These are phyloP conservation scores for Leccinum subrobustum DNA, from an alignment of 1,284 basidiomycete genomes.

Conservation along the genomic window DNA sequence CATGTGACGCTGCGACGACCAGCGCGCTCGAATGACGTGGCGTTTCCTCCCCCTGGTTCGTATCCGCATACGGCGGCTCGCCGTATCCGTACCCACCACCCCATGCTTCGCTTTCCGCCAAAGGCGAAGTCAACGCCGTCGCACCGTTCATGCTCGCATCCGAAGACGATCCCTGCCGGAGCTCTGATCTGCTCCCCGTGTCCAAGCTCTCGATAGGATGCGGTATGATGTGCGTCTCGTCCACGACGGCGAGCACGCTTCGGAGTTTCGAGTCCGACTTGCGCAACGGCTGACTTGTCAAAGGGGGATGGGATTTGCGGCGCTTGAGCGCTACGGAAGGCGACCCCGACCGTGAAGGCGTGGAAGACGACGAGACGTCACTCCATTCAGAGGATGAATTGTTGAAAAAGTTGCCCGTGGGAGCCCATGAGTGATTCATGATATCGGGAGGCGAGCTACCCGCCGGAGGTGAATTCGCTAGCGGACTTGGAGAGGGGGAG, in stretches of 20 bases:
- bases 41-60: constrained; percentile 42
- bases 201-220: constrained; percentile 19
- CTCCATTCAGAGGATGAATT: constrained; percentile 53
- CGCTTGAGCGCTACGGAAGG: constrained; percentile 46
- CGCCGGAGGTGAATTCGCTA: constrained; percentile 44
- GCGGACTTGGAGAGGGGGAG: constrained; percentile 49
- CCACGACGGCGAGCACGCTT: constrained; percentile 61
- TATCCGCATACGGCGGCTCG: constrained; percentile 37
- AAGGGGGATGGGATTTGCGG: constrained; percentile 50
- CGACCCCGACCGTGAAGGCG: constrained; percentile 38
- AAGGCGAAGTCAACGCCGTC: background rate
- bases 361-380: constrained; percentile 41
- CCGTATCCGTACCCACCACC: constrained; percentile 40
- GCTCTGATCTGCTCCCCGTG: constrained; percentile 14
- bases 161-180: constrained; percentile 11
- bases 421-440: constrained; percentile 38
- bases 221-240: constrained; percentile 43
- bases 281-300: constrained; percentile 40
- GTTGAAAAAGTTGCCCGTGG: constrained; percentile 40
- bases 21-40: constrained; percentile 45
- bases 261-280: constrained; percentile 70
- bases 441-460: constrained; percentile 37
- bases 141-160: constrained; percentile 13
- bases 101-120: constrained; percentile 35
- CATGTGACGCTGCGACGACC: constrained; percentile 24